A percentile compares a stretch with the other conserved stretches of the same genome.
phyloP scores from a whole-genome alignment of 2,329 filamentous ascomycete species.

The Helminthosporium solani region DNA sequence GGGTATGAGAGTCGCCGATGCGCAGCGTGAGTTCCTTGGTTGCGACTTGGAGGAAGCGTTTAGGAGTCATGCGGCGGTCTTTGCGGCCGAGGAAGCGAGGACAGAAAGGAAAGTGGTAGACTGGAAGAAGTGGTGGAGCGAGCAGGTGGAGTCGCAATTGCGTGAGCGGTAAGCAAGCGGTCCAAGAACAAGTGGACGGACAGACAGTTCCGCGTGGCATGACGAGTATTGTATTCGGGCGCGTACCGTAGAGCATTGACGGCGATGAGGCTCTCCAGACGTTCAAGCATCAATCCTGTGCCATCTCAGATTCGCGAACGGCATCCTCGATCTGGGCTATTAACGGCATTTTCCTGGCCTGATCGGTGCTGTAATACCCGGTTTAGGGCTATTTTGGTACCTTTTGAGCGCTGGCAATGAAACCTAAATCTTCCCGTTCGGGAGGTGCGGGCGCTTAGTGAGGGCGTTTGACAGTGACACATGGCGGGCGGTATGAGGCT shows the following conservation, averaged over 20 bases:
- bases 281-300: background rate
- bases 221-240: conserved; percentile 21
- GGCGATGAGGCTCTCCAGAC: conserved; percentile 22
- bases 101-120: conserved; percentile 67
- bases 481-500: conserved; percentile 31
- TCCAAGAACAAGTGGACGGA: conserved; percentile 1
- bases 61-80: conserved; percentile 89
- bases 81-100: conserved; percentile 88
- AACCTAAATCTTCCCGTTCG: conserved; percentile 26
- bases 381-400: conserved; percentile 38
- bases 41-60: conserved; percentile 84
- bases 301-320: conserved; percentile 19
- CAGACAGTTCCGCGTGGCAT: background rate
- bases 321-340: conserved; percentile 24
- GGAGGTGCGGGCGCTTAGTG: conserved; percentile 32
- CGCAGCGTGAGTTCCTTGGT: conserved; percentile 74
- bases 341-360: conserved; percentile 29
- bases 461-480: conserved; percentile 24
- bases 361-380: conserved; percentile 16
- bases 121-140: conserved; percentile 75
- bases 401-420: conserved; percentile 13
- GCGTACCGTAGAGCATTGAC: conserved; percentile 29
- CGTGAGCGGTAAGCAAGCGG: conserved; percentile 4
- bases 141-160: conserved; percentile 48
- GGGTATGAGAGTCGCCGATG: conserved; percentile 64